phyloP scores from a whole-genome alignment of 306 rosid genomes.

The Clitoria ternatea region DNA sequence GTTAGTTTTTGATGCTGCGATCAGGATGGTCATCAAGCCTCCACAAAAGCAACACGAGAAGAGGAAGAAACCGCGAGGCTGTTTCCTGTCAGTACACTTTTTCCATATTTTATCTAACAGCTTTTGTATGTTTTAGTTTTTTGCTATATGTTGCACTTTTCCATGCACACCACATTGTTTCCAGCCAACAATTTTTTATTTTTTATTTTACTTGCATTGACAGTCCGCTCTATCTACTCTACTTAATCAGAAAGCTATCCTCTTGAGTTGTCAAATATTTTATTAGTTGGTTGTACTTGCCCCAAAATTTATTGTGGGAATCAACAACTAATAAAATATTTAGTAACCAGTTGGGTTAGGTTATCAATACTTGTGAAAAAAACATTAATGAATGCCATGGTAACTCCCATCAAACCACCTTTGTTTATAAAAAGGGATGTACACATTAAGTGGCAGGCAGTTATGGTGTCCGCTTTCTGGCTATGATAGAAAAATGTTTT shows the following conservation, averaged over 20 bases:
- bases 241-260: not conserved
- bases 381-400: not conserved
- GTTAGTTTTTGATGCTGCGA: constrained; percentile 86
- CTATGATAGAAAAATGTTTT: not conserved
- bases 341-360: constrained; percentile 10
- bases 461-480: constrained; percentile 3
- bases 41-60: constrained; percentile 83
- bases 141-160: not conserved
- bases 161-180: not conserved
- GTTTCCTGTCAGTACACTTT: constrained; percentile 62
- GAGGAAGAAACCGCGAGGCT: constrained; percentile 69
- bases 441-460: not conserved
- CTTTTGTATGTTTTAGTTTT: not conserved
- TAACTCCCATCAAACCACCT: constrained; percentile 6
- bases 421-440: not conserved
- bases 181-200: not conserved
- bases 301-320: constrained; percentile 2
- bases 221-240: not conserved
- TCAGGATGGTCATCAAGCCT: constrained; percentile 86
- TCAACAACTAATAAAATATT: constrained; percentile 2
- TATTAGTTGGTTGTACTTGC: not conserved
- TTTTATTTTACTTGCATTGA: constrained; percentile 10
- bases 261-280: not conserved
- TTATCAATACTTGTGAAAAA: not conserved
- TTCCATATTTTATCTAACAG: not conserved